A percentile compares a stretch with the other conserved stretches of the same genome.
Evolutionary conservation across 192 early-diverging fungal species (phyloP).

Genomic region (Entophlyctis luteolus): DNA sequence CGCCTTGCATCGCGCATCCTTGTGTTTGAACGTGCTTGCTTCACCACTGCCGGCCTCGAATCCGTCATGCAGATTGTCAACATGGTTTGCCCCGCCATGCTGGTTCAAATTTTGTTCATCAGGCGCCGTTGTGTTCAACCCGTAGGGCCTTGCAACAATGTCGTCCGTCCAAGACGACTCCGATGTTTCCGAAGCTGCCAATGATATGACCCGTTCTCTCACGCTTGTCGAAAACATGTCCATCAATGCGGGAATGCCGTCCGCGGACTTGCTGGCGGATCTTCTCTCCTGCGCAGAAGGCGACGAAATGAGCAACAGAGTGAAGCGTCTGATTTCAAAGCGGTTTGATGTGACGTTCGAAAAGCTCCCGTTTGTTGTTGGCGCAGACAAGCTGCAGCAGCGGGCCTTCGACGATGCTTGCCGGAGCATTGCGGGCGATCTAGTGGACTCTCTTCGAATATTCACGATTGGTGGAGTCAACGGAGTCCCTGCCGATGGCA

Average conservation of each 20-base stretch:
- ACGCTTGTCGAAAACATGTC: constrained; percentile 55
- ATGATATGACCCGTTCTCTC: constrained; percentile 41
- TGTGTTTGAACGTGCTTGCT: constrained; percentile 54
- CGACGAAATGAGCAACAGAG: constrained; percentile 53
- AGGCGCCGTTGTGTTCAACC: too few species aligned
- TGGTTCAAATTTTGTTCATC: too few species aligned
- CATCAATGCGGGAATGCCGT: constrained; percentile 49
- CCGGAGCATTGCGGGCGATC: constrained; percentile 29
- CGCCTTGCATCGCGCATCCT: constrained; percentile 44
- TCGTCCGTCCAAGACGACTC: constrained; percentile 29
- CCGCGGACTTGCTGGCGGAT: constrained; percentile 39
- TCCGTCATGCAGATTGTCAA: constrained; percentile 58
- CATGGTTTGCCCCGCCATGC: too few species aligned
- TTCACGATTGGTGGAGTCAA: constrained; percentile 41
- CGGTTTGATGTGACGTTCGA: constrained; percentile 42
- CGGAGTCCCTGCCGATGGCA: constrained; percentile 47
- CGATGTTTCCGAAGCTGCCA: neutral
- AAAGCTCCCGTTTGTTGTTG: constrained; percentile 45
- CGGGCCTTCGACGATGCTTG: constrained; percentile 37
- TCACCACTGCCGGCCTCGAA: constrained; percentile 53
- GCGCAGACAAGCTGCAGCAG: neutral
- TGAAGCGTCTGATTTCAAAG: constrained; percentile 38
- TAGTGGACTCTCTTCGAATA: constrained; percentile 36
- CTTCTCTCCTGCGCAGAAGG: constrained; percentile 42
- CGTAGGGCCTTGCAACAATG: constrained; percentile 22